Evolutionary conservation across 768 basidiomycete genomes (phyloP), one percentile per base, ranked within the genome.

Genomic region (Vararia minispora): DNA sequence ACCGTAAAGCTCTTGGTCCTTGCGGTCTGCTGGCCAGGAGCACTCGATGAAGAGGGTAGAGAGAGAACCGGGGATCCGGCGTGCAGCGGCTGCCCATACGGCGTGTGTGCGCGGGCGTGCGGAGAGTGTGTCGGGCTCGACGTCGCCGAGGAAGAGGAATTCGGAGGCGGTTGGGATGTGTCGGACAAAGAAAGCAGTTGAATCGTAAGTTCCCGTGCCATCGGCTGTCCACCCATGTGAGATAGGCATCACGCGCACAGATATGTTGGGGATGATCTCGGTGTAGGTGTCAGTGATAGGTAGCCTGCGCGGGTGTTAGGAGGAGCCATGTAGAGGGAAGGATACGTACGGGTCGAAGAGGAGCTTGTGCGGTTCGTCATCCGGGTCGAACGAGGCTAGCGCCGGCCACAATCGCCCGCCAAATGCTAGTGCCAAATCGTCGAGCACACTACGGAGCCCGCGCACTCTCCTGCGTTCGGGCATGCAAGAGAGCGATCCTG

Each of bases 11-110:
- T 65, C 53, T 32, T 76, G 69, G 46, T 76, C 68, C 13, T 69
- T 65, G 42, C 92, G 68, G 0, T 80, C 80, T 1, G 75, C 70
- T 16, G 82, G 77, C 63, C 80, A 90, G 2, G 90, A 94, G 57
- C 94, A 97, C 62, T 97, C 94, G 53, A 98, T 87, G 54, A 98
- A 97, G 40, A 97, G 71, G n/a, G 74, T 68, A 23, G 72, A 69
- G 12, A 97, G 70, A 3, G 60, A 64, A 17, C 74, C 65, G 1
- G 76, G 75, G 48, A 95, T 75, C 57, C 77, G 78, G 31, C 73
- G 64, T 4, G 91, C 91, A 0, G 89, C 90, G 20, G 66, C 71
- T 28, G 69, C 71, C 94, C 92, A 97, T 33, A 98, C 78, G 28
- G 66, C 58, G 20, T 66, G 63, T 27, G 79, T 92, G 35, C 63